phyloP scores from a whole-genome alignment of 177 flowering plant species.

The Telopea speciosissima region DNA sequence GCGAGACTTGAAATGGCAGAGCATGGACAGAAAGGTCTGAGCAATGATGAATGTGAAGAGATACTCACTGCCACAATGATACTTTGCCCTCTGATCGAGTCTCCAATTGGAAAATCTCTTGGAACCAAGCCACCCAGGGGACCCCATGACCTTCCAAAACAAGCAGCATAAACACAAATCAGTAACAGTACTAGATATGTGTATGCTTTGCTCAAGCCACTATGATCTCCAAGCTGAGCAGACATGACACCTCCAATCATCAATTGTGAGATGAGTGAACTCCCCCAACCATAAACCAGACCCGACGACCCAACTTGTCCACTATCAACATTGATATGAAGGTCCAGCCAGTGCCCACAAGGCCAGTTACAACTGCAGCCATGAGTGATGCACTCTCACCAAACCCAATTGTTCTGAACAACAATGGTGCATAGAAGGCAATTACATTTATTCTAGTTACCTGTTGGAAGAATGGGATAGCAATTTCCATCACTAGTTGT shows the following conservation, averaged over 20 bases:
- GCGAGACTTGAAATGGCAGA: conserved; percentile 24
- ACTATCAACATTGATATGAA: conserved; percentile 53
- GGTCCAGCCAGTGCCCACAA: conserved; percentile 31
- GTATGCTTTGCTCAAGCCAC: conserved; percentile 33
- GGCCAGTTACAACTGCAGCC: conserved; percentile 40
- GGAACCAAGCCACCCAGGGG: conserved; percentile 27
- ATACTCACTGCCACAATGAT: conserved; percentile 15
- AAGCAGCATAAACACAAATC: conserved; percentile 18
- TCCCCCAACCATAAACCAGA: conserved; percentile 49
- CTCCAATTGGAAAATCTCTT: conserved; percentile 22
- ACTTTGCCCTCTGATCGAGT: conserved; percentile 24
- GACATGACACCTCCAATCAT: conserved; percentile 47
- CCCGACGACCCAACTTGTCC: conserved; percentile 52
- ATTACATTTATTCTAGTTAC: conserved; percentile 9
- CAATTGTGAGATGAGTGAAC: conserved; percentile 38
- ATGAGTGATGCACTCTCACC: conserved; percentile 45
- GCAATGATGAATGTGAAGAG: conserved; percentile 21
- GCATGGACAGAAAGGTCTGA: conserved; percentile 23
- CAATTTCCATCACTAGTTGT: conserved; percentile 16
- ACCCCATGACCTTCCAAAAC: conserved; percentile 30
- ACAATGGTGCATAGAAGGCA: conserved; percentile 14
- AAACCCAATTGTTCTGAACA: conserved; percentile 13
- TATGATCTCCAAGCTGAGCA: conserved; percentile 51
- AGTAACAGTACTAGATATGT: conserved; percentile 25
- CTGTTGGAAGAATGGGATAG: conserved; percentile 18